Evolutionary conservation across 768 basidiomycete species (phyloP).

Genomic region (Hygrophorus russula): DNA sequence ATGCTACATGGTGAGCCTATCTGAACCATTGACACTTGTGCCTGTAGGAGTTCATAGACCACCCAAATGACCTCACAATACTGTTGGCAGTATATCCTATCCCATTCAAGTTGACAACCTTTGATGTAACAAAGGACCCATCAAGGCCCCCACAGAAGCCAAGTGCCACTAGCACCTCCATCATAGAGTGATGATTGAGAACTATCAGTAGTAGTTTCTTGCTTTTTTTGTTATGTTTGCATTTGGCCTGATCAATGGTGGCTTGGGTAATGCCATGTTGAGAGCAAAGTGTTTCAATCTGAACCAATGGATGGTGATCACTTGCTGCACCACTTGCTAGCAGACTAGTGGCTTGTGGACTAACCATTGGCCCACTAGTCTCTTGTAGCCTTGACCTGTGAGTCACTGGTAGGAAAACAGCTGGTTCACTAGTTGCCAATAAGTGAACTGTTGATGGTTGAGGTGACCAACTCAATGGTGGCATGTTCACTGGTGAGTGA

Average conservation of each 20-base stretch:
- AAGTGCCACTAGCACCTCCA: neutral
- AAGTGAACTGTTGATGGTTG: neutral
- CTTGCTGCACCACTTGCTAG: neutral
- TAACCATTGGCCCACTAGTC: neutral
- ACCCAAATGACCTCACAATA: neutral
- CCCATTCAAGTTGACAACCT: neutral
- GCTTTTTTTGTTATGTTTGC: neutral
- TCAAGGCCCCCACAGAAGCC: neutral
- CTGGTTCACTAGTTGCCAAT: neutral
- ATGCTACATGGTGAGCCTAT: neutral
- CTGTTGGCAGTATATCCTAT: neutral
- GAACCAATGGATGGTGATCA: neutral
- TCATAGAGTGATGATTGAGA: neutral
- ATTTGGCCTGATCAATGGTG: neutral
- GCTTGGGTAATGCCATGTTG: neutral
- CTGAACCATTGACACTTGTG: slow-evolving; percentile 1
- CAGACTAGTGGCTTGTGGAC: too few species aligned
- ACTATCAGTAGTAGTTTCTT: neutral
- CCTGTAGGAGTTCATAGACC: neutral
- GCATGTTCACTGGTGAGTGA: neutral
- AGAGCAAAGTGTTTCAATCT: neutral
- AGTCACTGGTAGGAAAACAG: neutral
- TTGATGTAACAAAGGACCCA: neutral
- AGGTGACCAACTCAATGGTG: neutral
- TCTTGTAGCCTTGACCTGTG: neutral